Conservation (phyloP, 805 yeast genomes). For the Suhomyces sp. region DNA sequence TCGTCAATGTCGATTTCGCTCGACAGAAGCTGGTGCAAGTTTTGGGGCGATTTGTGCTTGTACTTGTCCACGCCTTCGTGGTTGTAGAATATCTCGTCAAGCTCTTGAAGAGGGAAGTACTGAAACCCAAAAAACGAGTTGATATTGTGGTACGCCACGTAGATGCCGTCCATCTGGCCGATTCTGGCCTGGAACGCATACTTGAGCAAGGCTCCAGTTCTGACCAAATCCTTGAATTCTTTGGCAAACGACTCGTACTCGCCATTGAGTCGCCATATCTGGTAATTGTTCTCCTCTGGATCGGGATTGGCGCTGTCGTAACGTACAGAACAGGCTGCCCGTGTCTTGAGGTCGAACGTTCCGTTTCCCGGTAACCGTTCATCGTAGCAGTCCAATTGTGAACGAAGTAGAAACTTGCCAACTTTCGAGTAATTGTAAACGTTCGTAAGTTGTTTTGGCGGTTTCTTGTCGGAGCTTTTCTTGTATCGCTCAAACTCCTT, state of each 20-base stretch:
- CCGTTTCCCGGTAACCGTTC: slow-evolving; percentile 82
- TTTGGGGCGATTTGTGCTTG: slow-evolving; percentile 7
- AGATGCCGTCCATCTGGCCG: slow-evolving; percentile 96
- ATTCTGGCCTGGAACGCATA: slow-evolving; percentile 89
- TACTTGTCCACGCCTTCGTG: slow-evolving; percentile 13
- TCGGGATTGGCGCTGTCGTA: slow-evolving; percentile 68
- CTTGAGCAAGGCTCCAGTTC: slow-evolving; percentile 72
- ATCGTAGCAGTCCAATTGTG: slow-evolving; percentile 86
- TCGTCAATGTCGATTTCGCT: slow-evolving; percentile 3
- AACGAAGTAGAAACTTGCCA: slow-evolving; percentile 74
- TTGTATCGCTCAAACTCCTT: slow-evolving; percentile 44
- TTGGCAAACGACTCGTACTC: slow-evolving; percentile 75
- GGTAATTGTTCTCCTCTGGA: slow-evolving; percentile 58
- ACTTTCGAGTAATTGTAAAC: slow-evolving; percentile 69
- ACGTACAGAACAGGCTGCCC: slow-evolving; percentile 86
- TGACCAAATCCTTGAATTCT: slow-evolving; percentile 71
- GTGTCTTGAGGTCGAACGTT: slow-evolving; percentile 84
- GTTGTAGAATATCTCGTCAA: slow-evolving; percentile 50
- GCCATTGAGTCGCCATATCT: slow-evolving; percentile 61
- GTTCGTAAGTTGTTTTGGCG: slow-evolving; percentile 17
- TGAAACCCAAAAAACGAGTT: slow-evolving; percentile 83
- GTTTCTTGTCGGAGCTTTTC: slow-evolving; percentile 13
- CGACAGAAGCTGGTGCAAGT: slow-evolving; percentile 1
- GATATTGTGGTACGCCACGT: slow-evolving; percentile 86
- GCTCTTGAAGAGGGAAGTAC: slow-evolving; percentile 69